Percentiles rank a stretch among this genome's conserved stretches.
Evolutionary conservation across 73 alveolate species (phyloP).

Genomic region (Paramecium tetraurelia): DNA sequence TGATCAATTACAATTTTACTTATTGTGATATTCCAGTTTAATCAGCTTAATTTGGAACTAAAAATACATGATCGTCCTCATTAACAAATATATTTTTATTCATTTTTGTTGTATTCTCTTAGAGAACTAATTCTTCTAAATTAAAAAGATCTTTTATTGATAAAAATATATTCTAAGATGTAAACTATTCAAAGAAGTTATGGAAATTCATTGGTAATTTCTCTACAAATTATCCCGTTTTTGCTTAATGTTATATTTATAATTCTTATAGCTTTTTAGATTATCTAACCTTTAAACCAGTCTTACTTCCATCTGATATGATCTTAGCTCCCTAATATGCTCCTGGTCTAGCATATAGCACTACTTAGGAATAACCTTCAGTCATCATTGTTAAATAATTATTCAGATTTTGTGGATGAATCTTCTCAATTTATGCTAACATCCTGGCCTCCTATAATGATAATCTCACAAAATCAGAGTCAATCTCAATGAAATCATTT

Average conservation of each 20-base stretch:
- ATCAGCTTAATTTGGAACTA: not conserved
- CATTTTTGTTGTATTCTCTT: not conserved
- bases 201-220: slow-evolving; percentile 43
- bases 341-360: slow-evolving; percentile 21
- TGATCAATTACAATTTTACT: not conserved
- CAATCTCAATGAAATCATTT: not conserved
- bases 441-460: not conserved
- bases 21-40: not conserved
- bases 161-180: not conserved
- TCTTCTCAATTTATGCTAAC: not conserved
- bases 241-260: not conserved
- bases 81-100: slow-evolving; percentile 17
- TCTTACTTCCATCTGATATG: slow-evolving; percentile 20
- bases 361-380: slow-evolving; percentile 18
- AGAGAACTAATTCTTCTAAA: slow-evolving; percentile 41
- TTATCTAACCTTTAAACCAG: slow-evolving; percentile 30
- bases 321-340: slow-evolving; percentile 21
- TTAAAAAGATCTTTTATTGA: slow-evolving; percentile 31
- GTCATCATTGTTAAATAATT: slow-evolving; percentile 50
- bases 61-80: slow-evolving; percentile 17
- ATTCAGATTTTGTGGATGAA: slow-evolving; percentile 12
- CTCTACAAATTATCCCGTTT: slow-evolving; percentile 10
- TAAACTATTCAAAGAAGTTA: slow-evolving; percentile 9
- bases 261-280: slow-evolving; percentile 8
- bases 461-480: not conserved